Evolutionary conservation across 1,139 yeast species (phyloP), one percentile per base, ranked within the genome.

Genomic region (Candida sp.): DNA sequence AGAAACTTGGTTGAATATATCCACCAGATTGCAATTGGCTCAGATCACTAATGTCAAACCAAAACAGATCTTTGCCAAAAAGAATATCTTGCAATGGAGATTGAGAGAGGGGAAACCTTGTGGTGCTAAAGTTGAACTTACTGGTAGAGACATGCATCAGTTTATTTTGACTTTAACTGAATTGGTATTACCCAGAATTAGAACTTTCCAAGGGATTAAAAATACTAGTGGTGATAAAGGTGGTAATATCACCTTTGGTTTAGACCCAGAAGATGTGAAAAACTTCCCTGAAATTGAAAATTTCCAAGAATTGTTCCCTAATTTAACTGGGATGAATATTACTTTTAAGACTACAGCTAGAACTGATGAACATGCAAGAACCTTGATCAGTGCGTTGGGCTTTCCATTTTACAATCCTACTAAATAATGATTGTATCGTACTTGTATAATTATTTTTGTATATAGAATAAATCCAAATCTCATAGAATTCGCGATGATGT

Each of bases 11-110:
- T 75, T 83, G 49, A 88, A 90, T 40, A 80, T 91, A 46, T 79
- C 93, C 32, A 89, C 96, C 15, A 74, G 83, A 49, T 74, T 89
- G 49, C 95, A 88, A 64, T 64, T 95, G 45, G 95, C 95, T 53
- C 98, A 93, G 63, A 87, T 95, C 57, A 91, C 99, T 30, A 96
- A 96, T 51, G 83, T 78, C 52, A 88, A 89, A 63, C 91, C 98
- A 36, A 73, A 77, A 51, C 77, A 84, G 34, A 73, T 89, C 29
- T 85, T 73, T 60, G 85, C 95, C 39, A 87, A 81, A 57, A 76
- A 87, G 11, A 90, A 90, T 64, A 88, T 89, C 39, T 86, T 93
- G 43, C 79, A 82, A 36, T 91, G 97, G 97, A 84, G 84, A 55
- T 77, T 90, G 45, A 82, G 98, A 64, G 82, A 82, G 41, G 97